Base-by-base conservation (phyloP, 768 basidiomycete genomes). In the Psilocybe azurescens region DNA sequence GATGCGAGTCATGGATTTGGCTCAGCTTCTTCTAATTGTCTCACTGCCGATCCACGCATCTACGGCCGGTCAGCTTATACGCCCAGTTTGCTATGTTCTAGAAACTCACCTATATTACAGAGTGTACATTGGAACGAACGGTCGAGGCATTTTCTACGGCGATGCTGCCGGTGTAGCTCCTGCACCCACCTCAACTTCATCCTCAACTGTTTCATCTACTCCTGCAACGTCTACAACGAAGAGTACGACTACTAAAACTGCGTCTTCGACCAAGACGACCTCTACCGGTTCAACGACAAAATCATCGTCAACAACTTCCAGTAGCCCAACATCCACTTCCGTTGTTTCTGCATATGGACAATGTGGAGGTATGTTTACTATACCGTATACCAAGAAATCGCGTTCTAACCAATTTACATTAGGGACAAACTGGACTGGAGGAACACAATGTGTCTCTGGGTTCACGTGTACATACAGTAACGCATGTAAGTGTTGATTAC, bases 81-180 rank as follows among this genome's bases (percentile, higher is more conserved):
- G 24, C 51, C 11, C 20, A 32, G 57, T 30, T n/a, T 10, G 14
- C 24, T 24, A 9, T 41, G 36, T 11, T 30, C 18, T 44, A 18
- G 28, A 29, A 6, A 33, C 5, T 46, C 18, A 28, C 24, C 24
- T 24, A 52, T 53, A 38, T 32, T 39, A n/a, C 58, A 86, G 86
- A 9, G 84, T 86, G 0, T 88, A 88, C 63, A 79, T 87, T 41
- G 86, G 86, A 5, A 88, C 86, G 5, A 86, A 87, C 65, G 86
- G 86, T 28, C 81, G 86, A 33, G 85, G 85, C 14, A 82, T 81
- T 48, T 86, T 85, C 71, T 86, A 79, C 63, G 85, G 82, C 0
- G 82, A 84, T 63, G 64, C 70, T 10, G 59, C 67, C 59, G 77
- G 75, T 32, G 32, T 70, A 24, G 67, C 73, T 30, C 74, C 77